phyloP scores from a whole-genome alignment of 2,329 filamentous ascomycete genomes.

The Penicillium sp. region DNA sequence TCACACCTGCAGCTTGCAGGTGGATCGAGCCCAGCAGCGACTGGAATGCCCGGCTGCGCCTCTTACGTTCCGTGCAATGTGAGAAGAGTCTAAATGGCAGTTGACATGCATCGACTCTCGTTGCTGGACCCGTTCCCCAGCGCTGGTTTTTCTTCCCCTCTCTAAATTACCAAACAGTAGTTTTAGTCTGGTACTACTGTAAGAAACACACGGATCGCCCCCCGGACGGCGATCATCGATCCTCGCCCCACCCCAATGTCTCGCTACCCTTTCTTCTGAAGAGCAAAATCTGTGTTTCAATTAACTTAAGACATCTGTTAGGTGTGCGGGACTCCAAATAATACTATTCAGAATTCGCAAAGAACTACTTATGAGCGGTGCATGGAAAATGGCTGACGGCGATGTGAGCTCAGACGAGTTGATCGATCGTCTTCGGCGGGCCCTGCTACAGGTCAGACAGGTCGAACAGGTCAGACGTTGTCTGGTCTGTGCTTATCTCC shows the following conservation, averaged over 20 bases:
- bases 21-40: constrained; percentile 4
- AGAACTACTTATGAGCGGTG: background rate
- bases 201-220: constrained; percentile 3
- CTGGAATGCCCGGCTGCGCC: constrained; percentile 31
- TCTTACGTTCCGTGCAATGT: constrained; percentile 29
- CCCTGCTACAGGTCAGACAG: constrained; percentile 15
- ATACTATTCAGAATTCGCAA: background rate
- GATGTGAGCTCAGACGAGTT: constrained; percentile 11
- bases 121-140: background rate
- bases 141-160: background rate
- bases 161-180: background rate
- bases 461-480: constrained; percentile 12
- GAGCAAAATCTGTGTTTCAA: background rate
- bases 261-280: background rate
- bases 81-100: constrained; percentile 28
- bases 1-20: constrained; percentile 9
- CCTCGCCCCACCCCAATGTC: background rate
- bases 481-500: constrained; percentile 5
- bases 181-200: background rate
- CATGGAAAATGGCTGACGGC: too few relatives aligned
- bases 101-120: constrained; percentile 23
- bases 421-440: constrained; percentile 13
- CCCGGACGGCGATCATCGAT: constrained; percentile 5
- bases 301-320: constrained; percentile 2
- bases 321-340: background rate